These are phyloP conservation scores for Blastocystis sp. DNA, from an alignment of 352 stramenopile genomes.

Conservation along the genomic window DNA sequence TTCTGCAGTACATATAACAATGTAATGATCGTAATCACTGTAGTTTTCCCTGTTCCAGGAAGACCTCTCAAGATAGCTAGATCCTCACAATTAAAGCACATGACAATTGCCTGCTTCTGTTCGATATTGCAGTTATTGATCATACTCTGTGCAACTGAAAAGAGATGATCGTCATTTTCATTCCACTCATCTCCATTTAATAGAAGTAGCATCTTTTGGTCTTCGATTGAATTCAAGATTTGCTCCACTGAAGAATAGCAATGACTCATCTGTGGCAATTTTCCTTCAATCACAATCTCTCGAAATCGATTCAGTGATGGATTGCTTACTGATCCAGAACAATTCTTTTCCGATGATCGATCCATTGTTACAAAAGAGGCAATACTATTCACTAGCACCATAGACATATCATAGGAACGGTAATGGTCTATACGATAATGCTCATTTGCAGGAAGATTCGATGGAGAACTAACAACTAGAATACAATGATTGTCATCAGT, in stretches of 20 bases:
- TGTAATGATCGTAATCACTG: neutral
- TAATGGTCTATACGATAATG: neutral
- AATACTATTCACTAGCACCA: neutral
- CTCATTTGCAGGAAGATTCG: neutral
- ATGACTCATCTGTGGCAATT: neutral
- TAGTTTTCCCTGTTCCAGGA: constrained; percentile 45
- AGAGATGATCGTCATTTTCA: neutral
- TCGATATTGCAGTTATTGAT: constrained; percentile 10
- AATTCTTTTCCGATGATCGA: no score
- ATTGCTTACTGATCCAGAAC: neutral
- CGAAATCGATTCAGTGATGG: neutral
- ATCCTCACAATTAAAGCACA: constrained; percentile 4
- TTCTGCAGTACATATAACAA: neutral
- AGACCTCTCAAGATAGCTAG: constrained; percentile 20
- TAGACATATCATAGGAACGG: neutral
- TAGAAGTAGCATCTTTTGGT: neutral
- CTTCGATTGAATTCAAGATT: neutral
- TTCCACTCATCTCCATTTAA: neutral
- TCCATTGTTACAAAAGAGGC: neutral
- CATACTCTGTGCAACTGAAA: neutral
- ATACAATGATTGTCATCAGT: neutral
- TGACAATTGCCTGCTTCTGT: neutral
- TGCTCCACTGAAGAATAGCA: neutral
- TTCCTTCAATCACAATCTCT: constrained; percentile 20
- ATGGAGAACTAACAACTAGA: neutral